Percentiles rank a stretch among this genome's conserved stretches.
These are phyloP conservation scores for Dryas integrifolia DNA, from an alignment of 331 rosid species.

Conservation along the genomic window DNA sequence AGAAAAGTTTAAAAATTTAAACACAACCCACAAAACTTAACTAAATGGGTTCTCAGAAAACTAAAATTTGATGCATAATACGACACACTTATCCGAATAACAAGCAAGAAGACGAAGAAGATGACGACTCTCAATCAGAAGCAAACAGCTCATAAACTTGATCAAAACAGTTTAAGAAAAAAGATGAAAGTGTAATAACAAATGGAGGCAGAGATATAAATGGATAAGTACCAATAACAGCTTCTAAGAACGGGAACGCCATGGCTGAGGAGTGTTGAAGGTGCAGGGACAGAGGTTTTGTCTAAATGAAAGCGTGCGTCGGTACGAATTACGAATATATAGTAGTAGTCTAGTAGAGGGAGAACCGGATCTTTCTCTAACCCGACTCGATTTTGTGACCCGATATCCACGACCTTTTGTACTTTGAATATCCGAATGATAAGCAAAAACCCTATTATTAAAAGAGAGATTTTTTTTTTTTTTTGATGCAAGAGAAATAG, in stretches of 20 bases:
- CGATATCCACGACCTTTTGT: neutral
- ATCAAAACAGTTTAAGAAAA: neutral
- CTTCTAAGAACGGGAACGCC: constrained; percentile 63
- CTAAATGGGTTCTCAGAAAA: neutral
- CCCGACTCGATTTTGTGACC: neutral
- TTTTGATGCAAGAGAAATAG: too few species aligned
- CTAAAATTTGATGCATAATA: neutral
- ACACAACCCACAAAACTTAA: neutral
- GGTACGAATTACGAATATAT: neutral
- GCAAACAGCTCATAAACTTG: neutral
- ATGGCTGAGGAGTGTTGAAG: constrained; percentile 23
- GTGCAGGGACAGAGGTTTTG: constrained; percentile 1
- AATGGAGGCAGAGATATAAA: neutral
- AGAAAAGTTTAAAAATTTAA: neutral
- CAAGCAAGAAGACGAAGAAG: neutral
- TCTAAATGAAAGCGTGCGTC: neutral
- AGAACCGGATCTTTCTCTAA: neutral
- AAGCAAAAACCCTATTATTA: constrained; percentile 4
- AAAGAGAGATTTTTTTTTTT: too few species aligned
- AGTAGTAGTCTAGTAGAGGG: too few species aligned
- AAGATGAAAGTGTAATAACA: neutral
- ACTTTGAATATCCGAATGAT: neutral
- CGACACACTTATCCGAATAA: neutral
- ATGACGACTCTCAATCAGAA: constrained; percentile 1
- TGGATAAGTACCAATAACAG: constrained; percentile 47